Percentiles rank a stretch among this genome's conserved stretches.
phyloP scores from a whole-genome alignment of 2,329 filamentous ascomycete species.

The Aspergillus nomiae region DNA sequence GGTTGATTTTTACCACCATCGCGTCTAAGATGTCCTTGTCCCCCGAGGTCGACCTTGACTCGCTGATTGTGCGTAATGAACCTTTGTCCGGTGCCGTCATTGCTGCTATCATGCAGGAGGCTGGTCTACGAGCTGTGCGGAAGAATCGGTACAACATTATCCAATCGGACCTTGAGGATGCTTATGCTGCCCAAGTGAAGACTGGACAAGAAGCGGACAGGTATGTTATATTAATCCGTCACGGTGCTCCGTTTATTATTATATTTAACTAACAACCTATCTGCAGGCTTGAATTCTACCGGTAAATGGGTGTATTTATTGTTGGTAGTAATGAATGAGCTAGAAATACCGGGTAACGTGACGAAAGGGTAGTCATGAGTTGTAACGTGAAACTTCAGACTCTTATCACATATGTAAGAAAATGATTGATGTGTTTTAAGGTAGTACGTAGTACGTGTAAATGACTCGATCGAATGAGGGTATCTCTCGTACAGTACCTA shows the following conservation, averaged over 20 bases:
- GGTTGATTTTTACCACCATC: constrained; percentile 97
- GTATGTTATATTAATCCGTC: constrained; percentile 31
- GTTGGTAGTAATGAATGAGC: constrained; percentile 6
- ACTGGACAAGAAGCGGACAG: constrained; percentile 69
- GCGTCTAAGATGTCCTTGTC: constrained; percentile 95
- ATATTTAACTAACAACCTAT: constrained; percentile 46
- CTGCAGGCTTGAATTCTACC: constrained; percentile 90
- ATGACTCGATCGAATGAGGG: background rate
- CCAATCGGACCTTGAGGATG: constrained; percentile 93
- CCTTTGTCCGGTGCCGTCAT: constrained; percentile 94
- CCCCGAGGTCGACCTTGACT: constrained; percentile 94
- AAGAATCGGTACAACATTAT: constrained; percentile 99
- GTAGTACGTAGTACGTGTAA: background rate
- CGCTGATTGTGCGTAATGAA: constrained; percentile 93
- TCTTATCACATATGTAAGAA: constrained; percentile 20
- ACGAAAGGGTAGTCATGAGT: constrained; percentile 26
- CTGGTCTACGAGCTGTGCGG: constrained; percentile 85
- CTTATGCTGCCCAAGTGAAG: constrained; percentile 97
- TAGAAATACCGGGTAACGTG: constrained; percentile 21
- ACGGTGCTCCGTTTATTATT: constrained; percentile 11
- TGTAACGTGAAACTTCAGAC: constrained; percentile 33
- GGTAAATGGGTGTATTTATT: constrained; percentile 39
- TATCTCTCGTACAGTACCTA: background rate
- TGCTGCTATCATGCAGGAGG: constrained; percentile 98
- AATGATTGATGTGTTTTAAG: constrained; percentile 13